Evolutionary conservation across 1,284 basidiomycete genomes (phyloP).

Genomic region (Xerocomus amazonicus): DNA sequence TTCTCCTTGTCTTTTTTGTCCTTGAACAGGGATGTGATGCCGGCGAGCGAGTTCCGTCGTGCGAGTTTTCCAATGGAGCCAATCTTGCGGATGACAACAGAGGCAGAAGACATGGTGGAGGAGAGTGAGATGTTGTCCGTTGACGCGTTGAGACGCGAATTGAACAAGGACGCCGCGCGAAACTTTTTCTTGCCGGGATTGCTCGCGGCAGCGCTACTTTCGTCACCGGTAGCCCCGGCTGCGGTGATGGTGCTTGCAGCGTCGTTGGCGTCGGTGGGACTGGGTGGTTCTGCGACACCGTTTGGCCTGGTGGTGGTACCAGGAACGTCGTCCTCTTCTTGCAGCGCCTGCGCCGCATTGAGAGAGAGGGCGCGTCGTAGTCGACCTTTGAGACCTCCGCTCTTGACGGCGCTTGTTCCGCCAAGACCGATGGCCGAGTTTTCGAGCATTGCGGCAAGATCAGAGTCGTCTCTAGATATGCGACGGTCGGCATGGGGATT

Average conservation of each 20-base stretch:
- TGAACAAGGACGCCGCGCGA: constrained; percentile 76
- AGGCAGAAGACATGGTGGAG: constrained; percentile 94
- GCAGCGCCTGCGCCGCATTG: constrained; percentile 53
- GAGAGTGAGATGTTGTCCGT: constrained; percentile 97
- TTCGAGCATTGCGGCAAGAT: constrained; percentile 58
- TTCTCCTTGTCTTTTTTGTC: constrained; percentile 75
- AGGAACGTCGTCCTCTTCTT: constrained; percentile 48
- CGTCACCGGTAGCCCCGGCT: constrained; percentile 7
- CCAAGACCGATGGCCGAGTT: constrained; percentile 42
- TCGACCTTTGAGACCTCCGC: constrained; percentile 72
- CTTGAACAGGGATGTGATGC: constrained; percentile 93
- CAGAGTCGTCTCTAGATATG: constrained; percentile 75
- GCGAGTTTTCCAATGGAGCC: constrained; percentile 93
- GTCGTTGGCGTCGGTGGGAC: constrained; percentile 26
- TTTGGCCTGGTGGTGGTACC: constrained; percentile 23
- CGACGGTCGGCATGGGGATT: constrained; percentile 52
- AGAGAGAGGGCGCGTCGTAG: constrained; percentile 73
- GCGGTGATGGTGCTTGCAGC: constrained; percentile 28
- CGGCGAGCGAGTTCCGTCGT: constrained; percentile 83
- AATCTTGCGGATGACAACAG: constrained; percentile 96
- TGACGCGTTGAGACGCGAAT: constrained; percentile 86
- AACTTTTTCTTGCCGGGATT: constrained; percentile 60
- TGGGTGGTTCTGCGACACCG: constrained; percentile 13
- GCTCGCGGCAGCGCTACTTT: constrained; percentile 31
- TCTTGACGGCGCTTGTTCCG: constrained; percentile 38